These are phyloP conservation scores for Hylodesmum podocarpum DNA, from an alignment of 306 rosid genomes.

Conservation along the genomic window DNA sequence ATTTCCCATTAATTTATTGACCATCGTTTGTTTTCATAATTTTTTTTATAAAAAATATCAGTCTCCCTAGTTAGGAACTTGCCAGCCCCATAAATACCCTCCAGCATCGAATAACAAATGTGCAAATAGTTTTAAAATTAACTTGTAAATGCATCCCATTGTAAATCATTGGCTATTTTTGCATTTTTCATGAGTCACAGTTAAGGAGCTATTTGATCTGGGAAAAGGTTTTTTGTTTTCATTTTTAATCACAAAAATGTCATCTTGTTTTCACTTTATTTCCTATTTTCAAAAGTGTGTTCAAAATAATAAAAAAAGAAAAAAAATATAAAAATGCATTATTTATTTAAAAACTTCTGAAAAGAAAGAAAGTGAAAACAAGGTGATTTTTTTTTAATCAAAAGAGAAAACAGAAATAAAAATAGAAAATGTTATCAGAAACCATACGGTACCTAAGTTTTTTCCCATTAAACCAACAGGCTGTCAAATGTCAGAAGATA, in stretches of 20 bases:
- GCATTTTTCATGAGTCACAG: not conserved
- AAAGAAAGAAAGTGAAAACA: not conserved
- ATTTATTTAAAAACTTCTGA: not conserved
- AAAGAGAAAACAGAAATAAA: not conserved
- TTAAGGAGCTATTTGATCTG: not conserved
- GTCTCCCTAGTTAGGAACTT: not conserved
- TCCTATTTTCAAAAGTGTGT: not conserved
- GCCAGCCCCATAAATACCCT: not conserved
- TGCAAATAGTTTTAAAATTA: not conserved
- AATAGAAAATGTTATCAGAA: not conserved
- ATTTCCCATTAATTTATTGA: not conserved
- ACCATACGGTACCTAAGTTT: not conserved
- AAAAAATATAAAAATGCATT: not conserved
- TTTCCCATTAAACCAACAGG: not conserved
- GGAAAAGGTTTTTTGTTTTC: not conserved
- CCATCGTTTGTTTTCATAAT: not conserved
- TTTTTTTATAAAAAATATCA: not conserved
- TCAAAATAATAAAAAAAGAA: not conserved
- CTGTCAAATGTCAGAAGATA: not conserved
- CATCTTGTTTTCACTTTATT: not conserved
- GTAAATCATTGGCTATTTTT: conserved; percentile 7
- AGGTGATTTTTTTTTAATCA: not conserved
- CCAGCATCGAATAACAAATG: not conserved
- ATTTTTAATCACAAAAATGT: not conserved
- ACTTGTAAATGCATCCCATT: not conserved